phyloP scores from a whole-genome alignment of 2,329 filamentous ascomycete species.

The Rhynchosporium secalis region DNA sequence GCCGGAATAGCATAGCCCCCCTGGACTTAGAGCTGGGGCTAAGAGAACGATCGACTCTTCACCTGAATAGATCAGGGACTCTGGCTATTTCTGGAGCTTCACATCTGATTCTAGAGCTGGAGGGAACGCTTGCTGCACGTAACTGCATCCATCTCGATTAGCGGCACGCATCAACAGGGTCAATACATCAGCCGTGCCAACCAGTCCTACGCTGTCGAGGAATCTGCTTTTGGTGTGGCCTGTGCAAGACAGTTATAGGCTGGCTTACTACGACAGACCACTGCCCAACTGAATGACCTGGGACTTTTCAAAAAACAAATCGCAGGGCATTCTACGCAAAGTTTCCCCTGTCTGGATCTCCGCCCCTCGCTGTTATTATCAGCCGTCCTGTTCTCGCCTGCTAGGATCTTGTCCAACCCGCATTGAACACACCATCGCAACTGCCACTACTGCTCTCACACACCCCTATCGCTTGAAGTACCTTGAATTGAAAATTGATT shows the following conservation, averaged over 20 bases:
- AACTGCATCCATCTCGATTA: constrained; percentile 8
- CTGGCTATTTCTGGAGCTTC: constrained; percentile 7
- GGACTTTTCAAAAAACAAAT: background rate
- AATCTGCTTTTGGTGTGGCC: background rate
- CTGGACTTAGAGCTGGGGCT: too few relatives aligned
- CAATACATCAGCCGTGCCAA: background rate
- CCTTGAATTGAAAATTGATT: too few relatives aligned
- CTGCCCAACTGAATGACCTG: background rate
- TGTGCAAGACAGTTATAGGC: background rate
- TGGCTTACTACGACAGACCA: background rate
- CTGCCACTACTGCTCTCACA: background rate
- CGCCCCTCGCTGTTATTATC: background rate
- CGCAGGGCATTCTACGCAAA: background rate
- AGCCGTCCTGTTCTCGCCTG: constrained; percentile 3
- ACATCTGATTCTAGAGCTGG: background rate
- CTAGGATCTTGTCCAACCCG: background rate
- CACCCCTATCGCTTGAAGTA: background rate
- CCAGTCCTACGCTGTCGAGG: background rate
- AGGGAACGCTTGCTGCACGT: constrained; percentile 6
- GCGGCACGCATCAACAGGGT: constrained; percentile 2
- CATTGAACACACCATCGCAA: background rate
- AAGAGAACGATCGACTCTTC: too few relatives aligned
- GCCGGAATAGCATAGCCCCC: too few relatives aligned
- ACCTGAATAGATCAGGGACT: background rate
- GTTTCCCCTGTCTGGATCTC: background rate